phyloP scores from a whole-genome alignment of 1,139 yeast genomes.

The Taphrina betulina region DNA sequence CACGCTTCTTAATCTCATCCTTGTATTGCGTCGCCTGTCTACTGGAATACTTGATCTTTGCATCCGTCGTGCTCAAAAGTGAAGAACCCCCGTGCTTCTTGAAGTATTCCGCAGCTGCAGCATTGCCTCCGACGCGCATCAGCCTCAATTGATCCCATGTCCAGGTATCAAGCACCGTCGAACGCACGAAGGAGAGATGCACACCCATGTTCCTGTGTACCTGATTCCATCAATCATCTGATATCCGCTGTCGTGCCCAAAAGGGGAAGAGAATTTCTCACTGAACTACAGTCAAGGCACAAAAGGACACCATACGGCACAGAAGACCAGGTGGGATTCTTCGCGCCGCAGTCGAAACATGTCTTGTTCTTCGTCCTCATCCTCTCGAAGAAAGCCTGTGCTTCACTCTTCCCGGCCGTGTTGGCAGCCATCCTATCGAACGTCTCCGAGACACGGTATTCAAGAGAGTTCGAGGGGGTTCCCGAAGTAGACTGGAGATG shows the following conservation, averaged over 20 bases:
- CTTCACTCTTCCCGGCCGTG: slow-evolving; percentile 32
- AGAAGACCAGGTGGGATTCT: slow-evolving; percentile 98
- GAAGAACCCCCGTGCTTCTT: slow-evolving; percentile 57
- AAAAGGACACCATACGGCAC: slow-evolving; percentile 96
- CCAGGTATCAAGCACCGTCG: slow-evolving; percentile 96
- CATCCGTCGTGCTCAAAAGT: slow-evolving; percentile 46
- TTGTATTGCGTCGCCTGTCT: slow-evolving; percentile 75
- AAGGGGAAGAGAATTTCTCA: no score
- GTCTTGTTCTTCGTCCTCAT: slow-evolving; percentile 32
- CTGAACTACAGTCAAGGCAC: slow-evolving; percentile 96
- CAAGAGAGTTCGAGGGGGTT: no score
- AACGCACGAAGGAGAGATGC: slow-evolving; percentile 92
- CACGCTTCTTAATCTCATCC: slow-evolving; percentile 70
- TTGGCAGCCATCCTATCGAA: slow-evolving; percentile 19
- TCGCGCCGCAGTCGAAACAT: slow-evolving; percentile 92
- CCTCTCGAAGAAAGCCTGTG: slow-evolving; percentile 29
- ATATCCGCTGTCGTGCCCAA: no score
- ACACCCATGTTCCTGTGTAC: slow-evolving; percentile 94
- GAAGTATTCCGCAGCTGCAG: slow-evolving; percentile 67
- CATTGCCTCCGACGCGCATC: slow-evolving; percentile 96
- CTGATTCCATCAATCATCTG: no score
- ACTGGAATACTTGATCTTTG: slow-evolving; percentile 76
- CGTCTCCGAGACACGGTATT: no score
- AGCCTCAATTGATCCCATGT: slow-evolving; percentile 83
- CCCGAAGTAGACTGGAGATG: no score